Conservation (phyloP, 2,329 filamentous ascomycete species). For the Cryphonectria parasitica region DNA sequence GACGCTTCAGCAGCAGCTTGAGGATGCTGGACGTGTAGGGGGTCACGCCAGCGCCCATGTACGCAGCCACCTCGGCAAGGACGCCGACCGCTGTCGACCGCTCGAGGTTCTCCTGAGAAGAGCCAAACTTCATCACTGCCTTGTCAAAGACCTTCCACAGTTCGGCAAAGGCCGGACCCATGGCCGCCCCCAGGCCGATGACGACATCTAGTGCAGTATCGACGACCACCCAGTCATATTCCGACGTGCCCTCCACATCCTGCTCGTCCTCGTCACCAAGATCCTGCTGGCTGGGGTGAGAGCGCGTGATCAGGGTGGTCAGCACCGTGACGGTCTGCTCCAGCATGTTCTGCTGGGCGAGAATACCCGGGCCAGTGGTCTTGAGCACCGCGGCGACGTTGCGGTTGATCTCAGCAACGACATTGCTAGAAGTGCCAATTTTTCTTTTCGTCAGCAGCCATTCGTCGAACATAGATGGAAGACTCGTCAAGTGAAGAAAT, state of each 20-base stretch:
- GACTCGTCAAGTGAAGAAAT: constrained; percentile 38
- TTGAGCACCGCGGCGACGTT: constrained; percentile 90
- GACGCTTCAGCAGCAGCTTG: constrained; percentile 80
- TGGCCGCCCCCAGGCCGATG: constrained; percentile 78
- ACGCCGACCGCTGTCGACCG: constrained; percentile 89
- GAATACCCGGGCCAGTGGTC: constrained; percentile 83
- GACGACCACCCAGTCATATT: constrained; percentile 97
- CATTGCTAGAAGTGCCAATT: constrained; percentile 59
- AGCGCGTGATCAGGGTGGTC: constrained; percentile 80
- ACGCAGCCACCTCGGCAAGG: constrained; percentile 86
- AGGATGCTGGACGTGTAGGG: constrained; percentile 78
- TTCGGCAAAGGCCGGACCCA: constrained; percentile 80
- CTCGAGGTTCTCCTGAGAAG: constrained; percentile 83
- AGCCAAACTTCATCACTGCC: constrained; percentile 84
- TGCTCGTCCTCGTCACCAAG: constrained; percentile 79
- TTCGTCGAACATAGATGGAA: constrained; percentile 27
- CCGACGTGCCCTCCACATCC: constrained; percentile 80
- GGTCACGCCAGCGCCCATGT: constrained; percentile 81
- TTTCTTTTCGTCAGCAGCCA: constrained; percentile 42
- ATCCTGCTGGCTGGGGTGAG: constrained; percentile 91
- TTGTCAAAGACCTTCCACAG: constrained; percentile 97
- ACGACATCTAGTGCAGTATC: constrained; percentile 93
- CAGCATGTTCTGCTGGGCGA: constrained; percentile 73
- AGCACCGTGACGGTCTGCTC: constrained; percentile 78
- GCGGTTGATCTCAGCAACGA: constrained; percentile 93